Evolutionary conservation across 2,329 filamentous ascomycete genomes (phyloP), one percentile per base, ranked within the genome.

Genomic region (Neopestalotiopsis sp.): DNA sequence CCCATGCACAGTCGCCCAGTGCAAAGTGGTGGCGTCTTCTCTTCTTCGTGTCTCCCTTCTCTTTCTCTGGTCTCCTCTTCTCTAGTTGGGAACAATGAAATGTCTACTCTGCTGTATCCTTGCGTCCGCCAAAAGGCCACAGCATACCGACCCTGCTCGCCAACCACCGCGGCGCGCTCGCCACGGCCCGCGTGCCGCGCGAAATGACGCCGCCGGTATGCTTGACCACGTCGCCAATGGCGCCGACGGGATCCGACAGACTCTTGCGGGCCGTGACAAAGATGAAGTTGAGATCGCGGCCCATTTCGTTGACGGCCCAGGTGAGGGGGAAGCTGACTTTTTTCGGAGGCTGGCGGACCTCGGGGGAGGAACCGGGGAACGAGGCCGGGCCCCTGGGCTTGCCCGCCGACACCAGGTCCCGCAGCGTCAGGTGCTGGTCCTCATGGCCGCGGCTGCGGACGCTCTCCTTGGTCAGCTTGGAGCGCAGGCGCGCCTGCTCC

Each of bases 401-500:
- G 28, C 73, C 72, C 32, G 74, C 69, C 4, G 49, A 28, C 1
- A 59, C 17, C 30, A 78, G 68, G 61, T 77, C 75, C 38, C 71
- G 74, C 10, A 76, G 69, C 0, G 73, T 76, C 40, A 78, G 67
- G 61, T 73, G 68, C 61, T 78, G 75, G 45, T 77, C 72, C 70
- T 78, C 76, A 67, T 78, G 76, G 10, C 73, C 74, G 10, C 76
- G 70, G 38, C 71, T 69, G 56, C 73, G 70, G 1, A 78, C 75
- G 67, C 75, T 76, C 38, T 76, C 72, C 49, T 73, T 73, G n/a
- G 74, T 74, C 20, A 78, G 75, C 66, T 76, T 73, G 49, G 38
- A 59, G 38, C 76, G 74, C 28, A 76, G 67, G 2, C 71, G 49
- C 30, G 64, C 69, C 42, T 75, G 70, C 34, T 76, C 76, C 10